These are phyloP conservation scores for Metarhizium robertsii DNA, from an alignment of 2,329 filamentous ascomycete genomes.

Conservation along the genomic window DNA sequence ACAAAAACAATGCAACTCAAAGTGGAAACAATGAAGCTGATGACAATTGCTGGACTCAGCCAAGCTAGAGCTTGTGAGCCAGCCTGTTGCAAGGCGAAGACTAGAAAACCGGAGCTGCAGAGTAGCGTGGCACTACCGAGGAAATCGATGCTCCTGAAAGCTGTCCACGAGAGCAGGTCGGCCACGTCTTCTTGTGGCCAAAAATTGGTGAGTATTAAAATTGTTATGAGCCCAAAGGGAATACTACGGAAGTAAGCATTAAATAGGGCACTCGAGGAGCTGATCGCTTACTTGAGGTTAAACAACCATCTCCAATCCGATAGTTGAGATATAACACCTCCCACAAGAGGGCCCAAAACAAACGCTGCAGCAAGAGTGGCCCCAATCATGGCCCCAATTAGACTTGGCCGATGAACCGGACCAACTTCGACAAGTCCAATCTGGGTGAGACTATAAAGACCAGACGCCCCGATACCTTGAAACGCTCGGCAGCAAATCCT, in stretches of 20 bases:
- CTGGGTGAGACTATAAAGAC: slow-evolving; percentile 51
- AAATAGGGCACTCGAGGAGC: background rate
- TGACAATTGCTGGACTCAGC: slow-evolving; percentile 41
- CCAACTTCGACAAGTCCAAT: slow-evolving; percentile 48
- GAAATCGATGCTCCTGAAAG: slow-evolving; percentile 41
- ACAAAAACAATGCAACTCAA: slow-evolving; percentile 39
- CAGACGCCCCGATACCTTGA: slow-evolving; percentile 52
- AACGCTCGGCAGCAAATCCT: slow-evolving; percentile 51
- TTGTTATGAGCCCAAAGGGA: slow-evolving; percentile 36
- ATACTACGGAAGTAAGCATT: slow-evolving; percentile 27
- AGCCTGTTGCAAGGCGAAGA: slow-evolving; percentile 48
- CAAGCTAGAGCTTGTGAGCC: slow-evolving; percentile 42
- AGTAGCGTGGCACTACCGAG: slow-evolving; percentile 41
- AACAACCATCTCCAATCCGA: slow-evolving; percentile 52
- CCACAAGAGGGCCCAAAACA: slow-evolving; percentile 48
- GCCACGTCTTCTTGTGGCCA: slow-evolving; percentile 31
- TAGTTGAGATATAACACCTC: slow-evolving; percentile 44
- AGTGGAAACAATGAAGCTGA: slow-evolving; percentile 36
- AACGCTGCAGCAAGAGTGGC: slow-evolving; percentile 48
- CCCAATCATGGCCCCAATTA: slow-evolving; percentile 46
- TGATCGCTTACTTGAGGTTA: slow-evolving; percentile 46
- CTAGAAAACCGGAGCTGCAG: slow-evolving; percentile 40
- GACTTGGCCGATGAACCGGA: slow-evolving; percentile 39
- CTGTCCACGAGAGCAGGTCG: slow-evolving; percentile 28
- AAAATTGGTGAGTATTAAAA: slow-evolving; percentile 36